Percentiles rank a stretch among this genome's conserved stretches.
phyloP scores from a whole-genome alignment of 495 filamentous ascomycete genomes.

The Hypoxylon subgilvum region DNA sequence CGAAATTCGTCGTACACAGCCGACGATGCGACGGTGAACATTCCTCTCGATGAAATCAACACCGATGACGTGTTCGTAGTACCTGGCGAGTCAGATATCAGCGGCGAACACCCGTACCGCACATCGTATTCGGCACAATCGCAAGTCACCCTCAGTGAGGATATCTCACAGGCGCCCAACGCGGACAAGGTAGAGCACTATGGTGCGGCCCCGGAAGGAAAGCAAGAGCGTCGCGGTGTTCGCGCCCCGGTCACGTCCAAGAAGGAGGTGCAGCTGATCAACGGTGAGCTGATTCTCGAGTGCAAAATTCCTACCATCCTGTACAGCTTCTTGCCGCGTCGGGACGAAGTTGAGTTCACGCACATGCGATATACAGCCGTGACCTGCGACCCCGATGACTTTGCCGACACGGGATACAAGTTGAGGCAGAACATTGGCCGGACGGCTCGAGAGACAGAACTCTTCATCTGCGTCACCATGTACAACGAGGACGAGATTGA shows the following conservation, averaged over 20 bases:
- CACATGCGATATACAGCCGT: constrained; percentile 99
- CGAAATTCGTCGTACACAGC: constrained; percentile 47
- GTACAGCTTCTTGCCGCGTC: constrained; percentile 88
- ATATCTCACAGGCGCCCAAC: constrained; percentile 53
- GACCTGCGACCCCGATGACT: constrained; percentile 97
- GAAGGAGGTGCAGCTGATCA: constrained; percentile 94
- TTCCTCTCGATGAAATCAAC: constrained; percentile 61
- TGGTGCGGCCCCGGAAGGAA: constrained; percentile 82
- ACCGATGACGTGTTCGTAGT: constrained; percentile 87
- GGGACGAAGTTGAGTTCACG: constrained; percentile 95
- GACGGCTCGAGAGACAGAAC: constrained; percentile 90
- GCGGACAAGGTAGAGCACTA: constrained; percentile 72
- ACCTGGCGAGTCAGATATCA: constrained; percentile 56
- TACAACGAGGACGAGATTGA: constrained; percentile 98
- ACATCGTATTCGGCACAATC: constrained; percentile 73
- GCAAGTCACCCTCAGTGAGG: constrained; percentile 52
- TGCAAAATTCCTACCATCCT: constrained; percentile 99
- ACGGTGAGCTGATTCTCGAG: constrained; percentile 95
- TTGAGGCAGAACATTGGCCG: constrained; percentile 91
- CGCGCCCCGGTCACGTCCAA: constrained; percentile 86
- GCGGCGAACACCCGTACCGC: constrained; percentile 48
- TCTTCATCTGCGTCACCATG: constrained; percentile 99
- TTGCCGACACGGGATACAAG: constrained; percentile 84
- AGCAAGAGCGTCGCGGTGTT: constrained; percentile 83
- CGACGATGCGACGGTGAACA: constrained; percentile 64